Base-by-base conservation (phyloP, 129 eudicot genomes). In the Solidago caesia region DNA sequence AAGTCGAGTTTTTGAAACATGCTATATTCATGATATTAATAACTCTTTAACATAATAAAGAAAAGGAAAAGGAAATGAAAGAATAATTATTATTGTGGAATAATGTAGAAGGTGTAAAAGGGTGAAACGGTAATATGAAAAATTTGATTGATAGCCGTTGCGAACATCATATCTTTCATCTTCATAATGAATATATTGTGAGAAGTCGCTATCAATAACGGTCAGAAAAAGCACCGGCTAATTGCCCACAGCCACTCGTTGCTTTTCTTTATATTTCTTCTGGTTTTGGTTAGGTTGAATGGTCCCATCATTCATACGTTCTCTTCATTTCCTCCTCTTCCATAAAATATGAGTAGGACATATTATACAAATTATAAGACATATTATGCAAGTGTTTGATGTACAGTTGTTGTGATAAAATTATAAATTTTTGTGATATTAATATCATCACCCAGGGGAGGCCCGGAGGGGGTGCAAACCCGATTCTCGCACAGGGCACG, bases 161-260 rank as follows among this genome's bases (percentile, higher is more conserved):
- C 49, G 25, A 6, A 70, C 11, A 75, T 46, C 60, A 29, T 63
- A 21, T 21, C 21, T 21, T 21, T 21, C 21, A 21, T 21, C 21
- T 21, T 21, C 21, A 21, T 21, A 21, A 21, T 21, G 21, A 21
- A 21, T 21, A 64, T 33, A 33, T 33, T 33, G 39, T 33, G 61
- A 8, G 49, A 27, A 39, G 78, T 79, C 82, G 68, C 82, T 79
- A 44, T 79, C 82, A 0, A 16, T 11, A 79, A 79, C 78, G 82
- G 82, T 72, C 60, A 57, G 43, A 79, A 72, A 64, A 57, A 45
- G 43, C 77, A 79, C 82, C 82, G 82, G 78, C 82, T 79, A 64
- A 29, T 79, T 65, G 78, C 78, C 63, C 67, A n/a, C 63, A 64
- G 74, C 78, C 82, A 79, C 77, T 72, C 78, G 47, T 79, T 78